Base-by-base conservation (phyloP, 2,329 filamentous ascomycete genomes). In the Exophiala alcalophila region DNA sequence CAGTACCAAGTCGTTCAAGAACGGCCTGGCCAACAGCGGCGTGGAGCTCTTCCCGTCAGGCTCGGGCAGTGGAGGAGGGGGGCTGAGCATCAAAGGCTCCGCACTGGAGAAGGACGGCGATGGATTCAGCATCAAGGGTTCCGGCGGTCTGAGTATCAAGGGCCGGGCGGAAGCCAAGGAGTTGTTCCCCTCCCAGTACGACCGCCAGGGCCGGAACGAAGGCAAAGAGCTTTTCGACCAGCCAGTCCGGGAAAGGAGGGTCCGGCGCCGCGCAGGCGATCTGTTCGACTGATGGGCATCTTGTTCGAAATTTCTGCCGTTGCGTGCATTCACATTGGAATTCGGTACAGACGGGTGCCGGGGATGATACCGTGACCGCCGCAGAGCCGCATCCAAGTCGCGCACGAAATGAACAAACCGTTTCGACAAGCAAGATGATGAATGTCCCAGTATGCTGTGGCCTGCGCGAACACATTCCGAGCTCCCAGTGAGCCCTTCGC, bases 141-240 rank as follows among this genome's bases (percentile, higher is more conserved):
- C 67, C 8, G 49, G 47, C 16, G 79, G 75, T 1, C 75, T 86
- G 50, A 69, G 73, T 8, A 87, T 88, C 61, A 87, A 84, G 59
- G 84, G 84, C 57, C 83, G 81, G 55, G 79, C 78, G 8, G 69
- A 57, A 5, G 75, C 72, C 2, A 81, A 77, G 52, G 84, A 89
- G 61, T 62, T 89, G 14, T 88, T 88, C 55, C 84, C 84, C 0
- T 72, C 72, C 11, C 83, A 79, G 52, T 76, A 64, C 36, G 31
- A 39, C 18, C 39, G 30, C n/a, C 32, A 19, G 6, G 49, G 42
- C 6, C 26, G 47, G 20, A 86, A 86, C 58, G 65, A 74, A 2
- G 79, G 78, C 35, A 87, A 85, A 63, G 84, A 89, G 59, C 63
- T 87, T 11, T 85, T 88, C 56, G 72, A 74, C 1, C 75, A 80